Evolutionary conservation across 371 early-diverging fungal species (phyloP).

Genomic region (Furculomyces boomerangus): DNA sequence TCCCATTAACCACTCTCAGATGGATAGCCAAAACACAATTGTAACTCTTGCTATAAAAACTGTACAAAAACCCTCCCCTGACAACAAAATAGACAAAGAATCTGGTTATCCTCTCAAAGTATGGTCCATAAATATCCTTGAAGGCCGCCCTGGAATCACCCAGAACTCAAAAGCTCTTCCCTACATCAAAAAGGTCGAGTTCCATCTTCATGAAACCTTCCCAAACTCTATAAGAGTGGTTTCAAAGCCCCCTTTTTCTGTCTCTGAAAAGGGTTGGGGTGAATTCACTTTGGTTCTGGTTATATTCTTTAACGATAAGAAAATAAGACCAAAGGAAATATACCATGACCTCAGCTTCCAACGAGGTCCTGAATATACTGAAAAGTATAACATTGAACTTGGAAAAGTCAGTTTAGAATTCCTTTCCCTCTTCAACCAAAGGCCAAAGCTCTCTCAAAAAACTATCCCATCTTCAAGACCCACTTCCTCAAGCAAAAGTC

Average conservation of each 20-base stretch:
- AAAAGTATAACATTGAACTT: background rate
- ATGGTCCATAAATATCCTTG: background rate
- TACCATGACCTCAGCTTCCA: background rate
- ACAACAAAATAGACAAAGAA: conserved; percentile 1
- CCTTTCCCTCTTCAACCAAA: background rate
- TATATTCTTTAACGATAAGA: background rate
- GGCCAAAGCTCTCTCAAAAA: background rate
- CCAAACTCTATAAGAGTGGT: conserved; percentile 1
- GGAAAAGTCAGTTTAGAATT: background rate
- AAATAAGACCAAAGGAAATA: background rate
- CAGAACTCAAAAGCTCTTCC: background rate
- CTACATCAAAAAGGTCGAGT: conserved; percentile 2
- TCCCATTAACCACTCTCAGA: too few relatives aligned
- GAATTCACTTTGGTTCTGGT: conserved; percentile 1
- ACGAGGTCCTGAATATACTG: background rate
- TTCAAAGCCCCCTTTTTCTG: background rate
- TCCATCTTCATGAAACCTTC: conserved; percentile 4
- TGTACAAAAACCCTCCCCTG: background rate
- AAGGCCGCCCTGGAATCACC: background rate
- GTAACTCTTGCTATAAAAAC: conserved; percentile 1
- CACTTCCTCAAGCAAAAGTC: background rate
- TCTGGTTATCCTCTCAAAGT: background rate
- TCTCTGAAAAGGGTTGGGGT: conserved; percentile 3
- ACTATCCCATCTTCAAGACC: background rate
- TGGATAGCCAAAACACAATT: too few relatives aligned